Conservation (phyloP, 768 basidiomycete species). For the Gymnopilus dilepis region DNA sequence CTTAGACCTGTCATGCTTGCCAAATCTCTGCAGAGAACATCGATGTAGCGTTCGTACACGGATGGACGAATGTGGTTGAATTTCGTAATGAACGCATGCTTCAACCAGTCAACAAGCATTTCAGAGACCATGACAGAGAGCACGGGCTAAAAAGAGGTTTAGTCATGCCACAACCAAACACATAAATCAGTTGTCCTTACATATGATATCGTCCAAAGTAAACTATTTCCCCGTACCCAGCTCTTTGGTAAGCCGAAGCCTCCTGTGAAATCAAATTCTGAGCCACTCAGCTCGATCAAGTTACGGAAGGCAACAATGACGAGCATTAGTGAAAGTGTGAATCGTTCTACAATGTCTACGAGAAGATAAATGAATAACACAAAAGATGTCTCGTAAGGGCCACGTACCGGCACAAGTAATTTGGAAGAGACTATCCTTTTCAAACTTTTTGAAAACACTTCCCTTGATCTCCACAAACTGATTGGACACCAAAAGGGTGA, state of each 20-base stretch:
- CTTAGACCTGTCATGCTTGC: slow-evolving; percentile 78
- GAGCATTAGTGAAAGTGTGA: slow-evolving; percentile 91
- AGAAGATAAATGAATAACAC: not conserved
- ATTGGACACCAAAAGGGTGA: slow-evolving; percentile 94
- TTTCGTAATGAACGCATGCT: slow-evolving; percentile 99
- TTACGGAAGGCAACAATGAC: slow-evolving; percentile 91
- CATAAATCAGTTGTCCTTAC: slow-evolving; percentile 47
- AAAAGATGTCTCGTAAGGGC: not conserved
- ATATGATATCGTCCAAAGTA: slow-evolving; percentile 88
- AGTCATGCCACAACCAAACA: not conserved
- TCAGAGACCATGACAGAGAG: slow-evolving; percentile 90
- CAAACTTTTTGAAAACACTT: slow-evolving; percentile 99
- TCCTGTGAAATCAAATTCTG: slow-evolving; percentile 80
- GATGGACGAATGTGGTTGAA: slow-evolving; percentile 98
- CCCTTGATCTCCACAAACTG: slow-evolving; percentile 99
- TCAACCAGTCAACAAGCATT: slow-evolving; percentile 96
- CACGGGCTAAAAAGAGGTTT: slow-evolving; percentile 67
- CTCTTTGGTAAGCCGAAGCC: slow-evolving; percentile 80
- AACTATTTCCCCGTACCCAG: slow-evolving; percentile 80
- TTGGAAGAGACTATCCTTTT: slow-evolving; percentile 98
- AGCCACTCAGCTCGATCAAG: slow-evolving; percentile 90
- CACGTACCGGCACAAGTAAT: slow-evolving; percentile 93
- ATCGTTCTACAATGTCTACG: slow-evolving; percentile 97
- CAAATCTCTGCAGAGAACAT: slow-evolving; percentile 93
- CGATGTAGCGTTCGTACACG: slow-evolving; percentile 93